These are phyloP conservation scores for Irpex sp. DNA, from an alignment of 1,284 basidiomycete genomes.

Conservation along the genomic window DNA sequence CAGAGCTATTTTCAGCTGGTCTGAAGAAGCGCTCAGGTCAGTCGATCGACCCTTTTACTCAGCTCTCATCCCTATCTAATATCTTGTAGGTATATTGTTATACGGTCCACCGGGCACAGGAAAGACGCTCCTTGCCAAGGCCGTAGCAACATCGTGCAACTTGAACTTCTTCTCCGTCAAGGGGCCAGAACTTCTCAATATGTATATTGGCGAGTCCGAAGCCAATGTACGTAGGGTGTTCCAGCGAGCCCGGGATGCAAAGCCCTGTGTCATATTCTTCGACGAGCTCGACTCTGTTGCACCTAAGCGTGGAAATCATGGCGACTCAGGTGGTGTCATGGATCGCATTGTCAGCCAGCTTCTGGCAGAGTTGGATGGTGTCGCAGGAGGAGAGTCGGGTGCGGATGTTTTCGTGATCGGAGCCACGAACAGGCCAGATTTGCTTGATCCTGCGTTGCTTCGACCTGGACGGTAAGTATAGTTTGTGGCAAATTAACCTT, in stretches of 20 bases:
- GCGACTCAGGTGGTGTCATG: slow-evolving; percentile 97
- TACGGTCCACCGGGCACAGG: slow-evolving; percentile 96
- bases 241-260: slow-evolving; percentile 85
- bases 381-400: slow-evolving; percentile 59
- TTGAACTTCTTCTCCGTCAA: slow-evolving; percentile 97
- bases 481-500: neutral
- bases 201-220: slow-evolving; percentile 99
- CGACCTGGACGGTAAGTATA: slow-evolving; percentile 78
- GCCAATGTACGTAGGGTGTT: slow-evolving; percentile 94
- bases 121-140: slow-evolving; percentile 93
- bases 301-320: slow-evolving; percentile 92
- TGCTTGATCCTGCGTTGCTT: slow-evolving; percentile 90
- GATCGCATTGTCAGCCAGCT: slow-evolving; percentile 96
- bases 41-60: neutral
- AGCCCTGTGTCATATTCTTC: slow-evolving; percentile 94
- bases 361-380: slow-evolving; percentile 93
- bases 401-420: slow-evolving; percentile 93
- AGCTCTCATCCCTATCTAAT: neutral
- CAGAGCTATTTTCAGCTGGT: slow-evolving; percentile 90
- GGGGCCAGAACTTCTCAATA: slow-evolving; percentile 93
- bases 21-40: slow-evolving; percentile 94
- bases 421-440: slow-evolving; percentile 95
- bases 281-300: slow-evolving; percentile 98
- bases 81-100: slow-evolving; percentile 68
- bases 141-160: slow-evolving; percentile 89